phyloP scores from a whole-genome alignment of 495 filamentous ascomycete species.

The Aspergillus cristatus region DNA sequence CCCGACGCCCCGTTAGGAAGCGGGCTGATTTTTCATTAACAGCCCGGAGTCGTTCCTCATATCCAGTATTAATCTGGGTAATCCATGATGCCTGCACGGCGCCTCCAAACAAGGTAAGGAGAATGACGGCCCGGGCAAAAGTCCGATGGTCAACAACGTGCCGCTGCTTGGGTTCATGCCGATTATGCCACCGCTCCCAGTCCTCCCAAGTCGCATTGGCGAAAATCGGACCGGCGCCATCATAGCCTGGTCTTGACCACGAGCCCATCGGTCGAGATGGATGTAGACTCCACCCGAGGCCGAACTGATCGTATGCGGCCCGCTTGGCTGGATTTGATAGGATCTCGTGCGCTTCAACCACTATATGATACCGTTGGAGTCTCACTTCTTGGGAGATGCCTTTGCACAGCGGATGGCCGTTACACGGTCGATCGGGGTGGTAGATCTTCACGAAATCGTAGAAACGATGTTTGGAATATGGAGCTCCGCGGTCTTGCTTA shows the following conservation, averaged over 20 bases:
- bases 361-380: constrained; percentile 77
- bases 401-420: constrained; percentile 38
- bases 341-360: constrained; percentile 80
- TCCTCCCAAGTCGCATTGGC: constrained; percentile 96
- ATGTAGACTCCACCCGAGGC: constrained; percentile 64
- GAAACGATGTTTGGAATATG: constrained; percentile 76
- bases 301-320: constrained; percentile 70
- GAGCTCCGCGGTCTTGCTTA: constrained; percentile 45
- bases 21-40: constrained; percentile 53
- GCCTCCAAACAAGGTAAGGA: constrained; percentile 56
- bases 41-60: constrained; percentile 54
- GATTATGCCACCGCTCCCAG: constrained; percentile 81
- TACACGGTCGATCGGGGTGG: constrained; percentile 69
- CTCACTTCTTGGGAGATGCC: constrained; percentile 46
- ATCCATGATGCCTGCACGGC: constrained; percentile 61
- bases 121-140: constrained; percentile 60
- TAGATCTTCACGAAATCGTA: constrained; percentile 91
- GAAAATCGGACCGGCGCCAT: constrained; percentile 42
- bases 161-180: constrained; percentile 48
- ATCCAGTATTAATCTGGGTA: constrained; percentile 40
- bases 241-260: constrained; percentile 14
- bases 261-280: constrained; percentile 10
- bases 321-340: constrained; percentile 76
- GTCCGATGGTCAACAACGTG: constrained; percentile 60
- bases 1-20: constrained; percentile 49